Conservation (phyloP, 441 rosid genomes). For the Macaranga tanarius region DNA sequence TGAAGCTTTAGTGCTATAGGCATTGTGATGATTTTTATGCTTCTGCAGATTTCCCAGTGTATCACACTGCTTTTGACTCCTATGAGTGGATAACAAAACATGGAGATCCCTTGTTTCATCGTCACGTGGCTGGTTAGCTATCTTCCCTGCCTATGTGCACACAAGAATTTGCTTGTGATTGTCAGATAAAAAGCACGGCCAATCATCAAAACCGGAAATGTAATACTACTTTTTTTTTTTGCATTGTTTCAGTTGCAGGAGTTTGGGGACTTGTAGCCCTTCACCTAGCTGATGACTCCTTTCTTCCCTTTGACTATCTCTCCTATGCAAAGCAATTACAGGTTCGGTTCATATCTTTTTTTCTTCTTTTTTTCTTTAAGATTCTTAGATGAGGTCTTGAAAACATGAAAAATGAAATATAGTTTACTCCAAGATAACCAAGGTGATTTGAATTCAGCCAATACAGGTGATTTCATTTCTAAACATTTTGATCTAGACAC, state of each 20-base stretch:
- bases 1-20: neutral
- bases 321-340: conserved; percentile 63
- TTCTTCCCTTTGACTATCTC: conserved; percentile 68
- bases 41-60: conserved; percentile 77
- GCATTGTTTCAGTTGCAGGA: conserved; percentile 57
- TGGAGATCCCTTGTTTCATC: conserved; percentile 79
- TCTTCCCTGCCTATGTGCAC: conserved; percentile 10
- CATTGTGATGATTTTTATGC: conserved; percentile 2
- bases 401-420: neutral
- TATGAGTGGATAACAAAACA: conserved; percentile 69
- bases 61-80: conserved; percentile 90
- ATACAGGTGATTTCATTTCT: neutral
- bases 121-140: conserved; percentile 80
- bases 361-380: too few species aligned
- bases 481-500: neutral
- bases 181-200: neutral
- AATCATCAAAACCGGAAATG: neutral
- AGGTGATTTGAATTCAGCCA: neutral
- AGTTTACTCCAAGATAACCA: neutral
- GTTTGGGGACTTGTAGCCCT: conserved; percentile 84
- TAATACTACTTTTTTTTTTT: conserved; percentile 11
- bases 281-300: conserved; percentile 68
- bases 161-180: conserved; percentile 3
- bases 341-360: too few species aligned
- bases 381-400: neutral